Percentiles rank a stretch among this genome's conserved stretches.
phyloP scores from a whole-genome alignment of 2,329 filamentous ascomycete species.

The Truncatella angustata region DNA sequence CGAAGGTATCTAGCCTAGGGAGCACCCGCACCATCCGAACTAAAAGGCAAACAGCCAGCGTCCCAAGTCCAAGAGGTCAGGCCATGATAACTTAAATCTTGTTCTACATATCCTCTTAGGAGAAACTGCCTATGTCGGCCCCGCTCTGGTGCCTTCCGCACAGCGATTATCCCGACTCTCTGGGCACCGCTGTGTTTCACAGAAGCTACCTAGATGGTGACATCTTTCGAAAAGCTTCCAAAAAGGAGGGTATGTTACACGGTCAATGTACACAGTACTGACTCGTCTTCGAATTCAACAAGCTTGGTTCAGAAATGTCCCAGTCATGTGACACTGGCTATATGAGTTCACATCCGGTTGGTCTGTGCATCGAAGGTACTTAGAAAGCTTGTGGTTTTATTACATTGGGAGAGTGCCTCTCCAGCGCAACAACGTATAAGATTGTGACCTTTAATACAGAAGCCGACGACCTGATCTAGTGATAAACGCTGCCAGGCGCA shows the following conservation, averaged over 20 bases:
- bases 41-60: neutral
- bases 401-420: too few species aligned
- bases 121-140: neutral
- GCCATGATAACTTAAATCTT: neutral
- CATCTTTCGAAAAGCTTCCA: neutral
- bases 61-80: neutral
- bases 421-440: too few species aligned
- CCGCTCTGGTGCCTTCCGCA: neutral
- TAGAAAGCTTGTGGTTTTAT: too few species aligned
- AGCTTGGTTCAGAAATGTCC: too few species aligned
- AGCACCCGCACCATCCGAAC: neutral
- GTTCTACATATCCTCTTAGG: neutral
- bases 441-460: too few species aligned
- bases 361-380: too few species aligned
- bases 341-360: too few species aligned
- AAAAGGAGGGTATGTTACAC: neutral
- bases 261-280: too few species aligned
- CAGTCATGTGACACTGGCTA: too few species aligned
- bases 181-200: conserved; percentile 1
- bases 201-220: neutral
- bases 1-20: too few species aligned
- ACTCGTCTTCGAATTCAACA: too few species aligned
- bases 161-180: neutral
- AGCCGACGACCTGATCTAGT: neutral
- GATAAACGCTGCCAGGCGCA: neutral